Conservation (phyloP, 192 early-diverging fungal species). For the Backusella parvicylindrica region DNA sequence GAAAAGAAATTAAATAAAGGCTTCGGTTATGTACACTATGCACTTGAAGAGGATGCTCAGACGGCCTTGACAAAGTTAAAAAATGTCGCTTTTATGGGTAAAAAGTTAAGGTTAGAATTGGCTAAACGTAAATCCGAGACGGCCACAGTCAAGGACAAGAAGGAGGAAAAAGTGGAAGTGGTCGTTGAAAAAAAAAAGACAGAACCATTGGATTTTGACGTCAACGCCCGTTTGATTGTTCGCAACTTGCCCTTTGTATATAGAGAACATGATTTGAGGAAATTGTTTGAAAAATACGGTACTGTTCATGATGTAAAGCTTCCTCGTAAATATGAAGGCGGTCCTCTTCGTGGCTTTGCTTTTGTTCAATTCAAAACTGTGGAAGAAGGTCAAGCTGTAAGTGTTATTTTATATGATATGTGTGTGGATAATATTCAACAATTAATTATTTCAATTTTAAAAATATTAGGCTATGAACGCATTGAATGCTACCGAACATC, state of each 20-base stretch:
- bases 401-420: not conserved
- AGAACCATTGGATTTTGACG: not conserved
- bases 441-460: not conserved
- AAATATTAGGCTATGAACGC: slow-evolving; percentile 51
- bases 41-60: slow-evolving; percentile 72
- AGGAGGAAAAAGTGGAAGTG: not conserved
- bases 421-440: not conserved
- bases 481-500: slow-evolving; percentile 68
- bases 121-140: slow-evolving; percentile 57
- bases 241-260: slow-evolving; percentile 82
- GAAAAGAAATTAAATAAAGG: slow-evolving; percentile 66
- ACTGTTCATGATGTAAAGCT: slow-evolving; percentile 68
- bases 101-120: slow-evolving; percentile 73
- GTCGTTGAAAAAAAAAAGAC: not conserved
- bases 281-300: slow-evolving; percentile 64
- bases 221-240: slow-evolving; percentile 71
- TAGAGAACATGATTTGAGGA: slow-evolving; percentile 62
- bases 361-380: slow-evolving; percentile 84
- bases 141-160: not conserved
- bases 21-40: slow-evolving; percentile 92
- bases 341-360: slow-evolving; percentile 83
- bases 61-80: slow-evolving; percentile 76
- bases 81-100: slow-evolving; percentile 67
- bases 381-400: slow-evolving; percentile 59
- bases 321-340: slow-evolving; percentile 70